Evolutionary conservation across 371 early-diverging fungal species (phyloP).

Genomic region (Amoeboradix gromovi): DNA sequence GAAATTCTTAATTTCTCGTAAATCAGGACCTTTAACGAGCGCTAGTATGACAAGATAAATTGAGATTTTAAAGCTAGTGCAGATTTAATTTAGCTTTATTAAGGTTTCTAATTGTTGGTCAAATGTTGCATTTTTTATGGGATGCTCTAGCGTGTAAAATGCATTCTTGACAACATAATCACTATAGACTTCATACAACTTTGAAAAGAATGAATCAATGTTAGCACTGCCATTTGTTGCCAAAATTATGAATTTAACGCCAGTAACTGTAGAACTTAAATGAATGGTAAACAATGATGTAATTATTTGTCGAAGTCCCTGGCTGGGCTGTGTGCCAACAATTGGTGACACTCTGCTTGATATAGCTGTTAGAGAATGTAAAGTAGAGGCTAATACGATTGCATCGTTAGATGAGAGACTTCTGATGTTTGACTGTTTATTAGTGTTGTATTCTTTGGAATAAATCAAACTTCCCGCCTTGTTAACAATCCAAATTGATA

Average conservation of each 20-base stretch:
- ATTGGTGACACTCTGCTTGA: background rate
- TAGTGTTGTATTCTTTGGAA: conserved; percentile 28
- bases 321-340: background rate
- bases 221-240: conserved; percentile 41
- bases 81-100: no score
- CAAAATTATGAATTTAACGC: conserved; percentile 68
- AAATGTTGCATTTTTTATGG: conserved; percentile 81
- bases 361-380: background rate
- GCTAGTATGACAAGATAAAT: no score
- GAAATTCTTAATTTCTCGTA: no score
- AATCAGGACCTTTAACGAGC: no score
- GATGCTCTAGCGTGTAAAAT: conserved; percentile 94
- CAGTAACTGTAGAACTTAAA: conserved; percentile 11
- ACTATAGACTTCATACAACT: conserved; percentile 59
- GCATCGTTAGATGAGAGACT: background rate
- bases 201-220: conserved; percentile 36
- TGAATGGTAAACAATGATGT: background rate
- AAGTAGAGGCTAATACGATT: background rate
- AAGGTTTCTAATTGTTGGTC: conserved; percentile 15
- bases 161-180: conserved; percentile 96
- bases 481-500: conserved; percentile 72
- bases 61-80: no score
- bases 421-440: background rate
- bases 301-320: background rate
- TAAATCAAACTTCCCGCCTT: conserved; percentile 86